Evolutionary conservation across 768 basidiomycete genomes (phyloP), one percentile per base, ranked within the genome.

Genomic region (Boletus sp.): DNA sequence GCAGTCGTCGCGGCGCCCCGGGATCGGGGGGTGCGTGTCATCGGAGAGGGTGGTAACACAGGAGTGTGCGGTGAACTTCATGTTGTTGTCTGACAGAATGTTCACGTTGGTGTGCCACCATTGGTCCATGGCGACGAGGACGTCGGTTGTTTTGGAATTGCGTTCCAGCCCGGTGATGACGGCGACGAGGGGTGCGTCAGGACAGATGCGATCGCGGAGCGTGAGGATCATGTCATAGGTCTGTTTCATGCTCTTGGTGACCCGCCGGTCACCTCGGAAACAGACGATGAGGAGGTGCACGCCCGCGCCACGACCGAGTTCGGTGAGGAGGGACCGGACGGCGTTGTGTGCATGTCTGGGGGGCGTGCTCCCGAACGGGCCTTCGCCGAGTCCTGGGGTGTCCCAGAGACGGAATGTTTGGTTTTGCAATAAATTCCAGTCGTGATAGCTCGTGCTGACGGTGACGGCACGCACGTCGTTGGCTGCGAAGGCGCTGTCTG

Each of bases 391-490:
- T 15, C 66, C 66, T 0, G 66, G 66, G 7, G 66, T 67, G 37
- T 67, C 66, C 66, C 66, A 67, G 33, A 67, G 61, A 53, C 66
- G 66, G 10, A 66, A 68, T 0, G 56, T 68, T 29, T 68, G 67
- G 0, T 58, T 55, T 55, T 63, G 45, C 50, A 52, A 46, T 50
- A 63, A 54, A 7, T 55, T 36, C 67, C 67, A 67, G 46, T 67
- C 66, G 7, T 67, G 61, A 41, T 60, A 67, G 39, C 57, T 66
- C 18, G 67, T 66, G 29, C 64, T 54, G 15, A 56, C 45, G n/a
- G 65, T 67, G 35, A 59, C 56, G 14, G 65, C 63, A 36, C 51
- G 17, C 28, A 45, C 67, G 30, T 66, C 61, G 44, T 61, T 68
- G 5, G 50, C 14, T 2, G 52, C 48, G 33, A 52, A 4, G 9